Conservation (phyloP, 2,329 filamentous ascomycete genomes). For the Calonectria ilicicola region DNA sequence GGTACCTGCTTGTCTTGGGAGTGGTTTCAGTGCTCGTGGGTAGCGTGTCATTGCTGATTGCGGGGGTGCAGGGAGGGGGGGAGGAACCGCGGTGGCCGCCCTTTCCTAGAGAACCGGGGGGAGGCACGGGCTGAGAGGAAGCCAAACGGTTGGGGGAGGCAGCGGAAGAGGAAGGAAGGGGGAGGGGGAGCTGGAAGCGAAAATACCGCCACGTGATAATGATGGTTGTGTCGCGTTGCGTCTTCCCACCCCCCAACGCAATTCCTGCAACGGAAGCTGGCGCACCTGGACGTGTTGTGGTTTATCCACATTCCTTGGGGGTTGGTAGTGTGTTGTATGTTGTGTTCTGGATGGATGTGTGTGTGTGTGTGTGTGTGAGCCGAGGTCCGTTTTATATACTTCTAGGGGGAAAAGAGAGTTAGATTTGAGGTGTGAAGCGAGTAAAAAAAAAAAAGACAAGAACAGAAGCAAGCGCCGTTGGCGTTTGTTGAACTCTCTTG, state of each 20-base stretch:
- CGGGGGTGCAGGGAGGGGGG: background rate
- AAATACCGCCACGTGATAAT: conserved; percentile 30
- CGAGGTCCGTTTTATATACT: background rate
- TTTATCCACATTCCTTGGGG: background rate
- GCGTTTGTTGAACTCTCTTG: background rate
- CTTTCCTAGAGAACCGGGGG: background rate
- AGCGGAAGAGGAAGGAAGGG: no score
- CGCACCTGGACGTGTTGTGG: background rate
- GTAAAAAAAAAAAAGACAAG: background rate
- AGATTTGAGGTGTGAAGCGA: no score
- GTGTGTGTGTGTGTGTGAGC: background rate
- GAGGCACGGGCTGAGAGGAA: background rate
- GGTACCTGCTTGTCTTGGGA: conserved; percentile 16
- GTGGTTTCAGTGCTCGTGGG: background rate
- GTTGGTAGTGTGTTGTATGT: background rate
- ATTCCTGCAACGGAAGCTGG: background rate
- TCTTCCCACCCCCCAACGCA: conserved; percentile 28
- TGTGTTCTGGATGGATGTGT: no score
- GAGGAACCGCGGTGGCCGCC: conserved; percentile 1
- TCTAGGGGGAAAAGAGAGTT: background rate
- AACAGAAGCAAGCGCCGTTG: background rate
- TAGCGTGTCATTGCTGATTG: conserved; percentile 1
- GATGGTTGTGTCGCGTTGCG: conserved; percentile 6
- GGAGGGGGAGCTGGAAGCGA: conserved; percentile 7
- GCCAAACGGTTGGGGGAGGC: conserved; percentile 31